These are phyloP conservation scores for Colletotrichum chlorophyti DNA, from an alignment of 2,329 filamentous ascomycete species.

Conservation along the genomic window DNA sequence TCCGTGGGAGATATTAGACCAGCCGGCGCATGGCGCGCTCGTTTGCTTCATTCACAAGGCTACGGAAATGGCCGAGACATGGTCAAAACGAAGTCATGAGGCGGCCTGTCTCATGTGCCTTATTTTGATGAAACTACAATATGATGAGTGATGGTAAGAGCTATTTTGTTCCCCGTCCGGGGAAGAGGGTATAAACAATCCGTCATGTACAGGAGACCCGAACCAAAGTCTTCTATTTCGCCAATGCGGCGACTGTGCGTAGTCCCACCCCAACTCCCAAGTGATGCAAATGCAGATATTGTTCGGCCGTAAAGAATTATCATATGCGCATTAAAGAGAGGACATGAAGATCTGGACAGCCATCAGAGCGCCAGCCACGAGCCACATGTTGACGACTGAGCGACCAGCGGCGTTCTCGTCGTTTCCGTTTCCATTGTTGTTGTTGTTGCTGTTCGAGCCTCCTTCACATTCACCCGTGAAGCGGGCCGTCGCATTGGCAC, in stretches of 20 bases:
- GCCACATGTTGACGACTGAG: slow-evolving; percentile 3
- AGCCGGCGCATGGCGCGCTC: too few species aligned
- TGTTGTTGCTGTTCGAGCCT: slow-evolving; percentile 3
- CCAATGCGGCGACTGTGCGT: slow-evolving; percentile 7
- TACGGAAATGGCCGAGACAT: too few species aligned
- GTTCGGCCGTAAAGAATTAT: slow-evolving; percentile 14
- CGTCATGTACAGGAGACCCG: slow-evolving; percentile 8
- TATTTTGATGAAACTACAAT: too few species aligned
- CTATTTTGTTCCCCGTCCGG: slow-evolving; percentile 17
- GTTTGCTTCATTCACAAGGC: too few species aligned
- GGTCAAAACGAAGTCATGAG: too few species aligned
- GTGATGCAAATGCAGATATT: slow-evolving; percentile 12
- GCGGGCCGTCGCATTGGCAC: slow-evolving; percentile 29
- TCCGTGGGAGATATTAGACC: too few species aligned
- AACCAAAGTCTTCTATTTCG: slow-evolving; percentile 4
- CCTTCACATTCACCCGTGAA: slow-evolving; percentile 33
- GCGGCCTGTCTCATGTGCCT: too few species aligned
- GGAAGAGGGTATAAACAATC: slow-evolving; percentile 25
- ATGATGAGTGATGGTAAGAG: too few species aligned
- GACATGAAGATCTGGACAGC: slow-evolving; percentile 18
- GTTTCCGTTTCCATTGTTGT: background rate
- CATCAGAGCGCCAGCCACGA: slow-evolving; percentile 6
- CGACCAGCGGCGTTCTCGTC: slow-evolving; percentile 23
- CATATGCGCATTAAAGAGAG: slow-evolving; percentile 12
- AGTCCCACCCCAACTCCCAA: slow-evolving; percentile 16